Conservation (phyloP, 1,139 yeast species). For the Debaryomycetaceae sp. region DNA sequence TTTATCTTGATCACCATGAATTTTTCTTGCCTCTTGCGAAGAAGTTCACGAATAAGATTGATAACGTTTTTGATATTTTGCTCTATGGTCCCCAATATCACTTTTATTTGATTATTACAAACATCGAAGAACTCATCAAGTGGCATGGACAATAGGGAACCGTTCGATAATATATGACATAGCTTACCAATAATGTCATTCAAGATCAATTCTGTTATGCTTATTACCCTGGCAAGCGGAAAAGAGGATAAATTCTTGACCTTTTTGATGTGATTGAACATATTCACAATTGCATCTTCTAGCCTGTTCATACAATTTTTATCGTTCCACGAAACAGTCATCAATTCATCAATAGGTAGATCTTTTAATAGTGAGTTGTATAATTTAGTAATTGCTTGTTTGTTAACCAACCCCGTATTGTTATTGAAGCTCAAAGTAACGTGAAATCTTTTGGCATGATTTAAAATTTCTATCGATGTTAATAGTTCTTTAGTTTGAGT, state of each 20-base stretch:
- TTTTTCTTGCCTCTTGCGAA: constrained; percentile 71
- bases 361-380: constrained; percentile 67
- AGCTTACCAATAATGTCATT: constrained; percentile 29
- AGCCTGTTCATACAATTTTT: constrained; percentile 38
- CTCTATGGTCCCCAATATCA: constrained; percentile 26
- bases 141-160: constrained; percentile 25
- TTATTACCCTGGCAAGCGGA: constrained; percentile 63
- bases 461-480: constrained; percentile 60
- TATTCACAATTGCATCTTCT: constrained; percentile 39
- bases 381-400: constrained; percentile 47
- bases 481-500: constrained; percentile 51
- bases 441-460: constrained; percentile 74
- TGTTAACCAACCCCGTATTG: constrained; percentile 67
- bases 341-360: constrained; percentile 63
- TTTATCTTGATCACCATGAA: constrained; percentile 63
- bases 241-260: constrained; percentile 54
- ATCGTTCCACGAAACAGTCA: constrained; percentile 39
- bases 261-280: constrained; percentile 65
- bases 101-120: constrained; percentile 12
- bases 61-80: constrained; percentile 34
- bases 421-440: constrained; percentile 69
- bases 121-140: constrained; percentile 19
- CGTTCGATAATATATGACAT: constrained; percentile 16
- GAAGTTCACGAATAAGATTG: constrained; percentile 64
- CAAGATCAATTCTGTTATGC: constrained; percentile 58